Evolutionary conservation across 2,329 filamentous ascomycete species (phyloP), one percentile per base, ranked within the genome.

Genomic region (Aspergillus fumigatiaffinis): DNA sequence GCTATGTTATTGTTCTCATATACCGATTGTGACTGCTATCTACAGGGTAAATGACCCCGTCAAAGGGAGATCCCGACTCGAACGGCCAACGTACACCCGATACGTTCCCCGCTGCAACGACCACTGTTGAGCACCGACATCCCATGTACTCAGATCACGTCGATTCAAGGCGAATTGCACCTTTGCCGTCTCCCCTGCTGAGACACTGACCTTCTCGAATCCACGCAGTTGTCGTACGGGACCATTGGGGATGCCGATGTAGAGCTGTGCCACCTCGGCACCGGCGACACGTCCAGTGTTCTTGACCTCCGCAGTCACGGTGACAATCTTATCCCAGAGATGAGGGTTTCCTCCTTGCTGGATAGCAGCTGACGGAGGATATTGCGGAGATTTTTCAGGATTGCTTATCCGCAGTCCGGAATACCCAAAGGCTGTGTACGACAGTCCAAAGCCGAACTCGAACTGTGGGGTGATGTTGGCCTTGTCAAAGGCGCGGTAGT

Each of bases 251-350:
- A 81, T 76, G 1, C 68, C 67, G 21, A 84, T 63, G 63, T 85
- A 85, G 3, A 86, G 71, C 70, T 86, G 83, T 3, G 80, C 73
- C 0, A 85, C 80, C 17, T 79, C 76, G 1, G 76, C 74, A 14
- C 81, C 82, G 35, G 70, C 68, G 3, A 74, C 60, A 1, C 63
- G 59, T 32, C 83, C 83, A 0, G 76, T 80, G 71, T 86, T 86
- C 53, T 70, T 70, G 6, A 86, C 66, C 2, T 72, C 69, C 1
- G 79, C 76, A 1, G 75, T 72, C 4, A 82, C 77, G 26, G 69
- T 79, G 54, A 75, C 77, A 7, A 85, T 55, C 12, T 70, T 72
- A 32, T 80, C 76, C 77, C 79, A 86, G 35, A 86, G 76, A 20
- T 78, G 79, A 1, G 77, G 72, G 63, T 84, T 80, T 2, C 84